These are phyloP conservation scores for Candida multigemmis DNA, from an alignment of 805 yeast species.

Conservation along the genomic window DNA sequence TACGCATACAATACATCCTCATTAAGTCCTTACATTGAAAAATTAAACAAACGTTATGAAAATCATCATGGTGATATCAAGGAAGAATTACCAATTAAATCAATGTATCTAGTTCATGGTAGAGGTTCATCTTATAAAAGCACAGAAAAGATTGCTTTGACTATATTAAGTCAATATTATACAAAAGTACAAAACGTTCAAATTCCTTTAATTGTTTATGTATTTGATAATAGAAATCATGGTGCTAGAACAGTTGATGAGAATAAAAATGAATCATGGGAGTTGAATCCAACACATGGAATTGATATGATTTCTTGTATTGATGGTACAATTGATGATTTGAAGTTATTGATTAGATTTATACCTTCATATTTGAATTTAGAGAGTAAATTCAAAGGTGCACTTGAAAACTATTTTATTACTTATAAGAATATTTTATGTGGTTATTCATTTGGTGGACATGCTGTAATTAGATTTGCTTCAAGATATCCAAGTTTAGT, in stretches of 20 bases:
- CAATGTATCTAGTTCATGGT: constrained; percentile 39
- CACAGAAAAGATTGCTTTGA: constrained; percentile 32
- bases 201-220: constrained; percentile 35
- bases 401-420: constrained; percentile 8
- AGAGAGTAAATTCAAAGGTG: constrained; percentile 7
- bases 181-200: constrained; percentile 6
- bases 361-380: constrained; percentile 32
- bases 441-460: constrained; percentile 54
- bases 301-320: constrained; percentile 39
- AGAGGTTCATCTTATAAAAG: constrained; percentile 28
- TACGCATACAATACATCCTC: constrained; percentile 31
- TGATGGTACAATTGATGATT: constrained; percentile 39
- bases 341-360: constrained; percentile 32
- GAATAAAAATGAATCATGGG: constrained; percentile 35
- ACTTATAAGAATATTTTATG: constrained; percentile 27
- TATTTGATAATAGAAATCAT: constrained; percentile 49
- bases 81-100: constrained; percentile 23
- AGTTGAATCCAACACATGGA: constrained; percentile 42
- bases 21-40: constrained; percentile 15
- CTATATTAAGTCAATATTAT: constrained; percentile 18
- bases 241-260: constrained; percentile 36
- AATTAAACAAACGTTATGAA: constrained; percentile 6
- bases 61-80: constrained; percentile 3
- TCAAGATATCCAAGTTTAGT: constrained; percentile 26
- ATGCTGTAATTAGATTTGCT: constrained; percentile 40